Conservation (phyloP, 345 rosid species). For the Lagerstroemia speciosa region DNA sequence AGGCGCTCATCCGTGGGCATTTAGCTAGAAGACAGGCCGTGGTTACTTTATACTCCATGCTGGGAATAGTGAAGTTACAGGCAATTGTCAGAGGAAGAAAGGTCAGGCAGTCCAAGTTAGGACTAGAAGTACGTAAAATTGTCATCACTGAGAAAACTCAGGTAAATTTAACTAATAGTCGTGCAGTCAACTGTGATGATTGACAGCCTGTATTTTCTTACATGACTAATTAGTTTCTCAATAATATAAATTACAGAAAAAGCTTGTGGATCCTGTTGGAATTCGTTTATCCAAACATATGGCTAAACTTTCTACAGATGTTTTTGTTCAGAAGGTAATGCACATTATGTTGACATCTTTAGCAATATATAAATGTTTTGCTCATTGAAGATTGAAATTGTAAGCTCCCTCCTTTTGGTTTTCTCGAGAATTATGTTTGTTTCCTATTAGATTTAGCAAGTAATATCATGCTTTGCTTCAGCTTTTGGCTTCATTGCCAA, state of each 20-base stretch:
- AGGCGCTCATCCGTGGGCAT: constrained; percentile 92
- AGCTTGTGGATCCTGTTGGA: constrained; percentile 27
- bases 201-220: neutral
- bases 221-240: neutral
- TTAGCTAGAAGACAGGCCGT: constrained; percentile 88
- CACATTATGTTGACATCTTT: neutral
- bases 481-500: constrained; percentile 70
- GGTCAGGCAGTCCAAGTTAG: constrained; percentile 51
- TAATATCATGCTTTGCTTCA: constrained; percentile 27
- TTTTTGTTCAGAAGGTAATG: constrained; percentile 60
- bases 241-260: constrained; percentile 26
- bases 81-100: constrained; percentile 57
- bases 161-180: constrained; percentile 29
- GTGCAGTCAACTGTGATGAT: neutral
- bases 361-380: neutral
- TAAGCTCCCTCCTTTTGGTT: neutral
- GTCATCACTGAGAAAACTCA: constrained; percentile 21
- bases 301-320: constrained; percentile 43
- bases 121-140: constrained; percentile 34
- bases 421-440: neutral
- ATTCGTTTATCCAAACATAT: constrained; percentile 26
- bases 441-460: constrained; percentile 2
- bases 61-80: constrained; percentile 82
- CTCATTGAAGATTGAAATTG: neutral
- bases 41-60: constrained; percentile 60